Evolutionary conservation across 192 early-diverging fungal genomes (phyloP), one percentile per base, ranked within the genome.

Genomic region (Backusella australiensis): DNA sequence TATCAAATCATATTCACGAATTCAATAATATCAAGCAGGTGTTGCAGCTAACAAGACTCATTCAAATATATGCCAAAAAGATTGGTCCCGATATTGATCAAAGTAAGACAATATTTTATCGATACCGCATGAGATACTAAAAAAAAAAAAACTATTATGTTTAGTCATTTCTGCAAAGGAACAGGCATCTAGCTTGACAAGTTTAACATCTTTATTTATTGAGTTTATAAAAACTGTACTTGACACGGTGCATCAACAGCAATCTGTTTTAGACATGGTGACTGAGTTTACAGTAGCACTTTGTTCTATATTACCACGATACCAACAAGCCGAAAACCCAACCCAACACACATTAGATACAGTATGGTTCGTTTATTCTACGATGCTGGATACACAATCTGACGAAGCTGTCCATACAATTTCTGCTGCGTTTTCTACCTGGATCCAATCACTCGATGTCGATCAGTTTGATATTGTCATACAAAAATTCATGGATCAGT

Each of bases 311-410:
- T 32, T 75, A 41, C 69, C 78, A 9, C 67, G 67, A 35, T 52
- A 78, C 44, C 72, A 76, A 26, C 21, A 75, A 39, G 19, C 42
- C 32, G 67, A 68, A 36, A 59, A 71, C 21, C 42, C 53, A 19
- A 78, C 77, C 0, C 68, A 75, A 17, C 73, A 66, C 9, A 65
- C 66, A 23, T 17, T 81, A 8, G 72, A 73, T 38, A 56, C 71
- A 38, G 46, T 77, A 11, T 81, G 80, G 80, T 75, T 78, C 72
- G 72, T 78, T 66, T 80, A 80, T 80, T 36, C 56, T 3, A 46
- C 71, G 38, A 69, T 71, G 12, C 35, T 42, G 14, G 29, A 68
- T 4, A 42, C 39, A 15, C 29, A 49, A 1, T 41, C 63, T 34
- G 7, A 66, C 17, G 36, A 69, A 67, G n/a, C 76, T 14, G 38